A percentile compares a stretch with the other conserved stretches of the same genome.
Evolutionary conservation across 768 basidiomycete species (phyloP).

Genomic region (Russula ochroleuca): DNA sequence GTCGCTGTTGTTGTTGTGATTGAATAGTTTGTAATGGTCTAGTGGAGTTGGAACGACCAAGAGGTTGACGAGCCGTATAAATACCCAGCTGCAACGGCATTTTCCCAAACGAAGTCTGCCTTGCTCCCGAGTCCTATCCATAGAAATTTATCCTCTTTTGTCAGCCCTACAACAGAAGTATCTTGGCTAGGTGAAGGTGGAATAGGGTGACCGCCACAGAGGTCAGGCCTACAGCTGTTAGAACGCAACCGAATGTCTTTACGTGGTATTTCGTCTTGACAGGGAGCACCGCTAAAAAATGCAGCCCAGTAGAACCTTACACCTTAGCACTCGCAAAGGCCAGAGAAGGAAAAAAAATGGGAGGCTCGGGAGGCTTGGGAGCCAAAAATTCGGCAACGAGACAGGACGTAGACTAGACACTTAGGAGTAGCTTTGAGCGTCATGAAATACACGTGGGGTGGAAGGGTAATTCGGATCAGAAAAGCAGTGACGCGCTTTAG

Average conservation of each 20-base stretch:
- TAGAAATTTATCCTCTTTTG: background rate
- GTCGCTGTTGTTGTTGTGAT: background rate
- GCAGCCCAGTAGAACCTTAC: background rate
- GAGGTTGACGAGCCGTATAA: constrained; percentile 1
- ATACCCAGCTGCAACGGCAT: background rate
- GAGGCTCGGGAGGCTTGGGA: background rate
- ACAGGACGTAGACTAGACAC: no score
- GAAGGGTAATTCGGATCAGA: background rate
- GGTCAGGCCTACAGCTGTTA: constrained; percentile 21
- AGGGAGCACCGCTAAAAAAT: background rate
- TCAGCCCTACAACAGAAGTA: constrained; percentile 10
- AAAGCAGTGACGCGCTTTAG: background rate
- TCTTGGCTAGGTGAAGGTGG: constrained; percentile 10
- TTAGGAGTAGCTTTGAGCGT: background rate
- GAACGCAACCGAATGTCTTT: background rate
- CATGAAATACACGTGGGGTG: background rate
- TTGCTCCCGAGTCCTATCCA: background rate
- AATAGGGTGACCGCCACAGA: background rate
- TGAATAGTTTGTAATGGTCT: background rate
- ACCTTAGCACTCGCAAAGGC: background rate
- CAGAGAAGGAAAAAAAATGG: background rate
- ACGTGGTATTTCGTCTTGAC: background rate
- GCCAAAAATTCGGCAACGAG: background rate
- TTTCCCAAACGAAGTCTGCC: background rate
- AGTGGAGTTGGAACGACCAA: background rate